Evolutionary conservation across 2,329 filamentous ascomycete species (phyloP), one percentile per base, ranked within the genome.

Genomic region (Penicillium sp.): DNA sequence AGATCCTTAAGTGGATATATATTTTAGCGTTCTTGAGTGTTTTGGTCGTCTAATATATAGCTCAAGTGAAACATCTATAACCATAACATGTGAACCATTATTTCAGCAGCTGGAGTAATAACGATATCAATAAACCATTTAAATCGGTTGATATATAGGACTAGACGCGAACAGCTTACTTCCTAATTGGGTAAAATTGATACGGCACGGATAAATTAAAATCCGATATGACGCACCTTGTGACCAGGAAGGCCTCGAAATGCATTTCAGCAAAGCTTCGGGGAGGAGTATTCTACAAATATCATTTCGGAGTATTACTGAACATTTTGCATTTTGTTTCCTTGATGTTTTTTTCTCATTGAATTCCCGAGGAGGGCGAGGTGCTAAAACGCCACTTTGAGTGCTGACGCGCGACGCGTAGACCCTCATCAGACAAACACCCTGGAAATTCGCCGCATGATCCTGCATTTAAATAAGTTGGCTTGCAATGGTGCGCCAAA

Each of bases 401-500:
- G 47, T 35, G 47, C 53, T 55, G 53, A 55, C 33, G 26, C 52
- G 52, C 19, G 46, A 56, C 36, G 37, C 43, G 57, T 31, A 48
- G 31, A 53, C 22, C 43, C 14, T 49, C 19, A 43, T 12, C 41
- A 4, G 19, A 17, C 11, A 37, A 44, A 30, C 46, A n/a, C 1
- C n/a, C 26, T 10, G 14, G 35, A n/a, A 16, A 40, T 19, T 4
- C 9, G 10, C 25, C 5, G 2, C 17, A 38, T 33, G 4, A 16
- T 19, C 31, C 14, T 44, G 11, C 3, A 12, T n/a, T 19, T 8
- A 2, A 25, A 16, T 1, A 33, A 28, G 6, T 6, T n/a, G 16
- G 8, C 5, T 19, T 35, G 26, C 31, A 41, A 69, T 66, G 62
- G 62, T 55, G 53, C 67, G 60, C 38, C 66, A 59, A 56, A 55